phyloP scores from a whole-genome alignment of 129 eudicot species.

The Smallanthus sonchifolius region DNA sequence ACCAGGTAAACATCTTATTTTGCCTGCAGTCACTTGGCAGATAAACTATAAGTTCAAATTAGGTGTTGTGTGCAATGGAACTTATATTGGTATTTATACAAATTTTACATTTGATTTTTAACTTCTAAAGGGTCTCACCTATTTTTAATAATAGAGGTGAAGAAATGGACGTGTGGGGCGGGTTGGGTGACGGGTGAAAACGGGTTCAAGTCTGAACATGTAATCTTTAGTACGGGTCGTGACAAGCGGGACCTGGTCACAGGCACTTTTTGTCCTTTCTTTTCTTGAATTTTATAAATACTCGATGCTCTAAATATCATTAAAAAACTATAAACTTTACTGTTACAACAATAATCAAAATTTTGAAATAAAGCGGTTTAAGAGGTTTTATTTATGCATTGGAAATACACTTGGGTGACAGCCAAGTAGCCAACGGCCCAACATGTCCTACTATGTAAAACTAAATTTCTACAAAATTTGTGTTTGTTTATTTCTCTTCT shows the following conservation, averaged over 20 bases:
- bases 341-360: not conserved
- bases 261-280: not conserved
- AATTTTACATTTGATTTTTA: not conserved
- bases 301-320: not conserved
- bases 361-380: not conserved
- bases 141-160: not conserved
- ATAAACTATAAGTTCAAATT: not conserved
- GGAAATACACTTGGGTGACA: not conserved
- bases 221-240: not conserved
- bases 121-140: slow-evolving; percentile 1
- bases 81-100: not conserved
- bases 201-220: not conserved
- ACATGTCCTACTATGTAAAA: not conserved
- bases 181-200: not conserved
- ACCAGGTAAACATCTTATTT: slow-evolving; percentile 50
- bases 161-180: not conserved
- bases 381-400: not conserved
- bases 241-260: not conserved
- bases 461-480: not conserved
- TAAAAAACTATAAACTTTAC: not conserved
- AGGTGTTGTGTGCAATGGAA: slow-evolving; percentile 1
- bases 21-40: not conserved
- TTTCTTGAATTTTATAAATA: not conserved
- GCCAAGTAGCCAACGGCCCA: too few relatives aligned
- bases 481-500: not conserved